Conservation (phyloP, 176 grass and related monocot species). For the Carex parvula region DNA sequence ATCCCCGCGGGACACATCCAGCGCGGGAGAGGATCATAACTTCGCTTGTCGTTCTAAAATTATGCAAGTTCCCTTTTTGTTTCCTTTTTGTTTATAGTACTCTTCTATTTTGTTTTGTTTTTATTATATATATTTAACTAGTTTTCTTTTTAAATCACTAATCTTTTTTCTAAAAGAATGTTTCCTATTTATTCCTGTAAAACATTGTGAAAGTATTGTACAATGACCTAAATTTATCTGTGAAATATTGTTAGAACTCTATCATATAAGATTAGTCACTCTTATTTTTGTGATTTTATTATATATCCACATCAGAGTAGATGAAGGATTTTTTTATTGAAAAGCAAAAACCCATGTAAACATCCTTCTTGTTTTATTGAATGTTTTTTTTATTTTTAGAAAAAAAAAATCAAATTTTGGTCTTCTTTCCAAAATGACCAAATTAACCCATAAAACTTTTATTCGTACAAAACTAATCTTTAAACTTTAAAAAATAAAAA, state of each 20-base stretch:
- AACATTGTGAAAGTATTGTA: not conserved
- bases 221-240: not conserved
- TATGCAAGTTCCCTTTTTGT: not conserved
- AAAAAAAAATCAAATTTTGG: too few relatives aligned
- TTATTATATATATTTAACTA: not conserved
- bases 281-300: not conserved
- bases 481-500: too few relatives aligned
- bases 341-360: not conserved
- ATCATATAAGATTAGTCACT: not conserved
- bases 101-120: not conserved
- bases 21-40: too few relatives aligned
- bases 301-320: not conserved
- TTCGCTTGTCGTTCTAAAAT: not conserved
- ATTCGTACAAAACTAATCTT: too few relatives aligned
- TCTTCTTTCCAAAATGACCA: too few relatives aligned
- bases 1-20: too few relatives aligned
- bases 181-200: not conserved
- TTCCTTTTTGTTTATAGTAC: conserved; percentile 19
- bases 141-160: not conserved
- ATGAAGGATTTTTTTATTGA: not conserved
- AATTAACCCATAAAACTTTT: too few relatives aligned
- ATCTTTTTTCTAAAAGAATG: not conserved
- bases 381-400: too few relatives aligned
- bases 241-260: not conserved
- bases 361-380: too few relatives aligned